Evolutionary conservation across 31 red algal genomes (phyloP), one percentile per base, ranked within the genome.

Genomic region (Odonthalia washingtoniensis): DNA sequence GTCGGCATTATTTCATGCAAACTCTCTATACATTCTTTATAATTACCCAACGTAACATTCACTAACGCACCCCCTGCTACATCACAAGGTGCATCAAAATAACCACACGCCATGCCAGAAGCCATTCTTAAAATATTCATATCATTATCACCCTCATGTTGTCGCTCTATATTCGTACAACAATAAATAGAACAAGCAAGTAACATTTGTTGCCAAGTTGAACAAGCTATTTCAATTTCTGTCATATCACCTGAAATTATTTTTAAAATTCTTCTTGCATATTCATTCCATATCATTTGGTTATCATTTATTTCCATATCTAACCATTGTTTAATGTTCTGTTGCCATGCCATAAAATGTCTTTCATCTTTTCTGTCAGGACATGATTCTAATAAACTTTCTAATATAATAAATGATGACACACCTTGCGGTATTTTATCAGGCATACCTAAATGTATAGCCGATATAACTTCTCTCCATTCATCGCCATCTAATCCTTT

Each of bases 171-270:
- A 1, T 78, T 61, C 24, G 63, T 70, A 1, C 80, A 69, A 37
- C 42, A 52, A 46, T 88, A 93, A 26, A 84, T 12, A 6, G 78
- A 53, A 49, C 84, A 88, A 2, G 91, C 78, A 34, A 93, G 70
- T 34, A 93, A 73, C 91, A 93, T 93, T 41, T 93, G 84, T 65
- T 87, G 74, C 91, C 91, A 93, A 2, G 67, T 78, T 4, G 77
- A 46, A 42, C 84, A 87, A 3, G 77, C 79, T 9, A 64, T 43
- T 4, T 53, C 84, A 32, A 93, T 93, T 3, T 52, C 41, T 12
- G 68, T 44, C 26, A 62, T 63, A 42, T 80, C 70, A 6, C 91
- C 91, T 53, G 77, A 41, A 35, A 93, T 49, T 17, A 93, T 40
- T 16, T 57, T 69, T 26, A 93, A 40, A 16, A 93, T 39, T 75